Evolutionary conservation across 148 eudicot genomes (phyloP).

Genomic region (Pouteria glomerata): DNA sequence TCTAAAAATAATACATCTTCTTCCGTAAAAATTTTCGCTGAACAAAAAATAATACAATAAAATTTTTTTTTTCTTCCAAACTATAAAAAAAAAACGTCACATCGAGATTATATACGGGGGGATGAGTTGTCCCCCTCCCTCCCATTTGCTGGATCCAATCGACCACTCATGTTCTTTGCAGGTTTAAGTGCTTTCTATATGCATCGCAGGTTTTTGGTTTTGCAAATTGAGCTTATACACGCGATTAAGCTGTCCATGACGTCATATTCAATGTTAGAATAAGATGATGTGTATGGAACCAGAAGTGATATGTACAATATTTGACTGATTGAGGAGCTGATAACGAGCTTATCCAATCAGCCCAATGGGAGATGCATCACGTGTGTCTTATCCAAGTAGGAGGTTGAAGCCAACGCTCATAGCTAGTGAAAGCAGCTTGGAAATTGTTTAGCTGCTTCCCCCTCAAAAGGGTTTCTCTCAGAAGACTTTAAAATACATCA

Average conservation of each 20-base stretch:
- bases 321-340: conserved; percentile 11
- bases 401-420: conserved; percentile 18
- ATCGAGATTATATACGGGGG: no score
- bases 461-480: conserved; percentile 34
- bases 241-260: no score
- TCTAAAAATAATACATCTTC: no score
- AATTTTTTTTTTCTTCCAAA: no score
- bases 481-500: conserved; percentile 33
- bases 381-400: conserved; percentile 17
- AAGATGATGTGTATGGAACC: no score
- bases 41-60: no score
- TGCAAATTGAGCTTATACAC: neutral
- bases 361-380: conserved; percentile 33
- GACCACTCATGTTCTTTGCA: no score
- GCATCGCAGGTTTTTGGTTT: neutral
- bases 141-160: no score
- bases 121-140: no score
- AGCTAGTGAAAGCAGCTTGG: conserved; percentile 20
- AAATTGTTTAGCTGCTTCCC: conserved; percentile 32
- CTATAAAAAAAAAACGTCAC: no score
- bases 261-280: no score
- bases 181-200: neutral
- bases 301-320: neutral
- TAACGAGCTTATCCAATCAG: conserved; percentile 10
- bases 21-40: no score